Evolutionary conservation across 208 protist species (phyloP).

Genomic region (Blechomonas ayalai): DNA sequence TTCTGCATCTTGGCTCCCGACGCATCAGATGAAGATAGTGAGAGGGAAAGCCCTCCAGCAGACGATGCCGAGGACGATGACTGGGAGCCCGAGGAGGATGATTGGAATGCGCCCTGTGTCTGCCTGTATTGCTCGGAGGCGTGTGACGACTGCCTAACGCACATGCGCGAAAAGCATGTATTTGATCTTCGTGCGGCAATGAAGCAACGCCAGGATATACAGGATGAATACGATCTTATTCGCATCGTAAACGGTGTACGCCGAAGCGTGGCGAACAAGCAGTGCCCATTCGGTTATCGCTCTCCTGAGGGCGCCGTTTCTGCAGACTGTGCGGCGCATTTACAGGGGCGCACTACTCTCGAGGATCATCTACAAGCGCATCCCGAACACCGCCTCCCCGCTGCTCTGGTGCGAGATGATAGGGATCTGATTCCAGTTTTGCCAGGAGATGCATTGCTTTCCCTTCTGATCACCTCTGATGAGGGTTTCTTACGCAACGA

Average conservation of each 20-base stretch:
- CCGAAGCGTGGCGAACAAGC: conserved; percentile 16
- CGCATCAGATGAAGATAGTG: not conserved
- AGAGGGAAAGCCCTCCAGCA: conserved; percentile 5
- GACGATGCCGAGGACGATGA: conserved; percentile 20
- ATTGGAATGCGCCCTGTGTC: conserved; percentile 39
- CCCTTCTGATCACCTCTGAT: conserved; percentile 44
- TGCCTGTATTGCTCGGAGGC: conserved; percentile 57
- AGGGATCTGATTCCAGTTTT: conserved; percentile 48
- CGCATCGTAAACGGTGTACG: conserved; percentile 69
- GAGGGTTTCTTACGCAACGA: conserved; percentile 32
- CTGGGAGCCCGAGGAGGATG: conserved; percentile 34
- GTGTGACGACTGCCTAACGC: conserved; percentile 31
- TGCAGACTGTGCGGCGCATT: not conserved
- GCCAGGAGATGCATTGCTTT: conserved; percentile 64
- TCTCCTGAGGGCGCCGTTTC: conserved; percentile 2
- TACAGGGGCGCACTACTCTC: conserved; percentile 10
- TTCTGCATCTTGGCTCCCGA: conserved; percentile 24
- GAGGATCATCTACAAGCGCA: conserved; percentile 28
- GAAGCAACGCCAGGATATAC: conserved; percentile 25
- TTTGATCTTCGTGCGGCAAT: conserved; percentile 47
- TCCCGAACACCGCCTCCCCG: conserved; percentile 44
- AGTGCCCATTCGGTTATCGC: conserved; percentile 27
- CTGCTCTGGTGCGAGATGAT: conserved; percentile 22
- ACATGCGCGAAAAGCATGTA: conserved; percentile 38
- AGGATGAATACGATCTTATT: conserved; percentile 73